A percentile compares a stretch with the other conserved stretches of the same genome.
Evolutionary conservation across 345 rosid genomes (phyloP).

Genomic region (Cardamine resedifolia): DNA sequence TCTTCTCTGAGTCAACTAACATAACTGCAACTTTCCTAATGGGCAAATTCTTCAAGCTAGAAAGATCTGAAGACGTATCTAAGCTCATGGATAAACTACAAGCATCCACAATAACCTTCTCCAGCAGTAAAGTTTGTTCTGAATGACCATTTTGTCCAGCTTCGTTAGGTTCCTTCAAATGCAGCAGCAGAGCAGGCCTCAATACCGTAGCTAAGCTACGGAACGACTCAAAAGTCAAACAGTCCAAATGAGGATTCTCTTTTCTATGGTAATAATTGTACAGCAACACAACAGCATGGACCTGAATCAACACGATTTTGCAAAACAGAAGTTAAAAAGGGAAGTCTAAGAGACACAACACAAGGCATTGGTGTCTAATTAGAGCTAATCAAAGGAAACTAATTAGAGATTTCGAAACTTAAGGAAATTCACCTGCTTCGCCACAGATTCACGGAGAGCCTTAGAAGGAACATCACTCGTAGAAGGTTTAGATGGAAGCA

Average conservation of each 20-base stretch:
- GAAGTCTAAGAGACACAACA: not conserved
- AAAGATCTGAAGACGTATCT: conserved; percentile 46
- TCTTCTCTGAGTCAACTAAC: conserved; percentile 56
- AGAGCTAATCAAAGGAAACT: not conserved
- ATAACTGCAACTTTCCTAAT: conserved; percentile 58
- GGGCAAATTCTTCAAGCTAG: conserved; percentile 53
- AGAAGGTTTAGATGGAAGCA: conserved; percentile 51
- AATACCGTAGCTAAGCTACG: conserved; percentile 57
- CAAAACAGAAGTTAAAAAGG: not conserved
- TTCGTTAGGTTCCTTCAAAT: conserved; percentile 48
- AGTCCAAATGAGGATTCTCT: conserved; percentile 50
- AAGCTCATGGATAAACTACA: conserved; percentile 58
- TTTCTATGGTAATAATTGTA: conserved; percentile 74
- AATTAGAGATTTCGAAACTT: not conserved
- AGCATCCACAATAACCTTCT: conserved; percentile 65
- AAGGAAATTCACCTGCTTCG: conserved; percentile 59
- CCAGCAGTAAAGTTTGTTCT: conserved; percentile 48
- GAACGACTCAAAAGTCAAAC: conserved; percentile 55
- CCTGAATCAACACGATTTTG: conserved; percentile 42
- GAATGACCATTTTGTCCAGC: conserved; percentile 39
- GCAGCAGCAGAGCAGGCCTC: conserved; percentile 51
- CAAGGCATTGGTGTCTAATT: not conserved
- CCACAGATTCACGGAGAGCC: conserved; percentile 48
- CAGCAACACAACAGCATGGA: conserved; percentile 68
- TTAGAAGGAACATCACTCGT: conserved; percentile 40